Base-by-base conservation (phyloP, 805 yeast genomes). In the Candida ponderosae region DNA sequence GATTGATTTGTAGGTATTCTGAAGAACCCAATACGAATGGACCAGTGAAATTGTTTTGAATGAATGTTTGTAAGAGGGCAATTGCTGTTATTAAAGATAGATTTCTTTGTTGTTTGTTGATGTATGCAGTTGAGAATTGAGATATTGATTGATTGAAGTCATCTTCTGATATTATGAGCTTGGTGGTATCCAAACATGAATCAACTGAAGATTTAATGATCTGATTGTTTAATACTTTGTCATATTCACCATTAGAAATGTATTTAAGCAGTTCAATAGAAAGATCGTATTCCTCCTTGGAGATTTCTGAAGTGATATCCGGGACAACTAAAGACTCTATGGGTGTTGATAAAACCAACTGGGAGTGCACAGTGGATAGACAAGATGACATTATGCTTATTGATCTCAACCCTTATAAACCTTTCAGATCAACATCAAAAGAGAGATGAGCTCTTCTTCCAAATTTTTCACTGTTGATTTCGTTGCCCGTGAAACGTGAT, bases 41-140 rank as follows among this genome's bases (percentile, higher is more conserved):
- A 8, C 97, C 97, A 0, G 95, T 85, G 57, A 70, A 85, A 56
- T 89, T 89, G 35, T 72, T 59, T 54, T 86, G 94, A 14, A 83
- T 62, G 52, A 82, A 89, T 2, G 73, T 53, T 52, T 87, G 88
- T 19, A 86, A 60, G 4, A 76, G 59, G 1, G 81, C 68, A 41
- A 85, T 67, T 3, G 85, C 51, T n/a, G 47, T 30, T 10, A 43
- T 32, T 4, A 48, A 35, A 3, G 48, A 28, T 2, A 24, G 14
- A 17, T 47, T 50, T 24, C 31, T 40, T 20, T 44, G 32, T 6
- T 31, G 15, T 17, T n/a, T n/a, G 2, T 28, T 6, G 6, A 29
- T 15, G 8, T 38, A 7, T 8, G 28, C 19, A 4, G 18, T 3
- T 4, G 35, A 38, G 20, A 41, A 43, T 4, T 26, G 24, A 1